Evolutionary conservation across 176 grass and related monocot genomes (phyloP), one percentile per base, ranked within the genome.

Genomic region (Aegilops tauschii): DNA sequence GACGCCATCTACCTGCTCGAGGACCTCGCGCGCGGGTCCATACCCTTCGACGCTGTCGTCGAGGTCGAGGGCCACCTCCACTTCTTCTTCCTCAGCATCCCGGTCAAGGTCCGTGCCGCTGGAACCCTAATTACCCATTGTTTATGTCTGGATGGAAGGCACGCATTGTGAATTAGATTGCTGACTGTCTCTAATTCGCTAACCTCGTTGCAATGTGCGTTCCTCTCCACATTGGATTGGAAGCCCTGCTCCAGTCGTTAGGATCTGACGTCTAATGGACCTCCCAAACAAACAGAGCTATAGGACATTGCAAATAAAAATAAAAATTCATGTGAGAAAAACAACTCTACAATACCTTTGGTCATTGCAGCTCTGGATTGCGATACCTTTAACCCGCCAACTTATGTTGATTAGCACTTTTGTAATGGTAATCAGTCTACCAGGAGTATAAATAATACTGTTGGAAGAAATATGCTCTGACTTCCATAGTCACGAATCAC

Each of bases 1-100:
- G 90, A 97, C 66, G 86, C 89, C 8, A 61, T 97, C 84, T 94
- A 92, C 84, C 89, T 97, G 52, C 83, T 97, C 77, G 90, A 94
- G 90, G 95, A 97, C 71, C 86, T 94, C 44, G 74, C 81, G 1
- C 35, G 85, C 44, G 95, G 92, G 0, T 97, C 92, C 4, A 79
- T 97, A 42, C 92, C 95, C 11, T 94, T 94, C 82, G 95, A 94
- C 64, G 65, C 95, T 66, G 20, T 97, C 18, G 90, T 80, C 21
- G 42, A 94, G 84, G 89, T 97, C 29, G 88, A 94, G 82, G 95
- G 95, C 9, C 75, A 65, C 52, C 86, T 97, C 9, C 86, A 5
- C 66, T 56, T 94, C 45, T 83, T 97, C 84, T 93, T 94, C 86
- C 82, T 94, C 80, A 74, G 74, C 62, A 30, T 97, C 78, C 95